Evolutionary conservation across 805 yeast species (phyloP).

Genomic region (Metschnikowia matae): DNA sequence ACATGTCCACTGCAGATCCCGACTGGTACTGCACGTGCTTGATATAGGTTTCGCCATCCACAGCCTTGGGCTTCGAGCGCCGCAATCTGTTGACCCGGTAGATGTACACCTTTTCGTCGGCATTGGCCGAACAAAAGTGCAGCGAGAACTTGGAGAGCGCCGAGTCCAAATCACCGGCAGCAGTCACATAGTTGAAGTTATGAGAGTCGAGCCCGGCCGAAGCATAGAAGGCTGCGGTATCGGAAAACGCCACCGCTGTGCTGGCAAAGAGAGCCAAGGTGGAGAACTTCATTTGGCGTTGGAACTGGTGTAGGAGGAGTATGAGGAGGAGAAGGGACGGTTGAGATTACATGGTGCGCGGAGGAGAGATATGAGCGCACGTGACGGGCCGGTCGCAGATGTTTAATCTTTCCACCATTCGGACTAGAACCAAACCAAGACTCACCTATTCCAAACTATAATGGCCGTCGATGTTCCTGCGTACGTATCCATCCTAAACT

Average conservation of each 20-base stretch:
- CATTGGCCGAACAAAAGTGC: conserved; percentile 16
- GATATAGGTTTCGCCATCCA: conserved; percentile 7
- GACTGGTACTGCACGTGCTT: conserved; percentile 16
- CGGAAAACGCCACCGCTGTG: conserved; percentile 16
- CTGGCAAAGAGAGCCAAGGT: conserved; percentile 15
- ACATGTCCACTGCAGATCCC: conserved; percentile 14
- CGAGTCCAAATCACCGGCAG: conserved; percentile 17
- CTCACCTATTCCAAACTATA: neutral
- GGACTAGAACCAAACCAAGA: neutral
- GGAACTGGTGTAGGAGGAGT: neutral
- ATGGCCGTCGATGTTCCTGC: conserved; percentile 21
- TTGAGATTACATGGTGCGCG: neutral
- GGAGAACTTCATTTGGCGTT: conserved; percentile 11
- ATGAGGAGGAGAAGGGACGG: neutral
- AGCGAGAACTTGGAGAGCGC: conserved; percentile 18
- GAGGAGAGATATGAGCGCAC: conserved; percentile 7
- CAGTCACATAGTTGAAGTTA: conserved; percentile 21
- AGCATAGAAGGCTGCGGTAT: conserved; percentile 18
- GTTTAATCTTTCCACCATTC: neutral
- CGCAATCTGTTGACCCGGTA: conserved; percentile 25
- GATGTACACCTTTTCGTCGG: conserved; percentile 19
- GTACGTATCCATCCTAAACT: conserved; percentile 11
- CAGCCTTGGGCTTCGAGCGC: conserved; percentile 1
- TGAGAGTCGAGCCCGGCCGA: conserved; percentile 5
- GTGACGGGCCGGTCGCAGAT: conserved; percentile 7